These are phyloP conservation scores for Talaromyces sp. DNA, from an alignment of 2,329 filamentous ascomycete species.

Conservation along the genomic window DNA sequence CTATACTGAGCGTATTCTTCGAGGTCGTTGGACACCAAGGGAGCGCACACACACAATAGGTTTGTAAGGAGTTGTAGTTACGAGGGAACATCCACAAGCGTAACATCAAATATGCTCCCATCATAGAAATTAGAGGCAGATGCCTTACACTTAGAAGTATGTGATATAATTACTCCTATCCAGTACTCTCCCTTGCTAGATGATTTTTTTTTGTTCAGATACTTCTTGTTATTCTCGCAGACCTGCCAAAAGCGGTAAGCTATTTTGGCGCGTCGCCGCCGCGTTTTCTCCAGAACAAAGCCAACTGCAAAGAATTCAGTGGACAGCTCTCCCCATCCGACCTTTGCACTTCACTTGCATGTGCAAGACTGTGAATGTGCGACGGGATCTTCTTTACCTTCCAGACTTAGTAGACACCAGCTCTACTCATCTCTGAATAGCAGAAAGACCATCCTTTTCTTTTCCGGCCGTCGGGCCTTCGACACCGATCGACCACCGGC, in stretches of 20 bases:
- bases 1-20: too few relatives aligned
- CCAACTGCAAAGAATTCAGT: background rate
- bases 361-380: background rate
- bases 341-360: background rate
- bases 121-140: too few relatives aligned
- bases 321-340: background rate
- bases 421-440: background rate
- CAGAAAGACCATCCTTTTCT: background rate
- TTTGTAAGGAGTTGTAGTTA: too few relatives aligned
- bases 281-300: constrained; percentile 1
- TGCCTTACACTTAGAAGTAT: too few relatives aligned
- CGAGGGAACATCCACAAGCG: too few relatives aligned
- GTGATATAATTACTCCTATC: too few relatives aligned
- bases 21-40: too few relatives aligned
- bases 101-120: too few relatives aligned
- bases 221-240: too few relatives aligned
- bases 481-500: background rate
- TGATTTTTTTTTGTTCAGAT: too few relatives aligned
- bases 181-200: too few relatives aligned
- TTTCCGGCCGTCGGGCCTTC: background rate
- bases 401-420: background rate
- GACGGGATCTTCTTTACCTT: background rate
- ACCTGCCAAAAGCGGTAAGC: constrained; percentile 13
- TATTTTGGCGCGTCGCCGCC: constrained; percentile 14
- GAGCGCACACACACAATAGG: too few relatives aligned